A percentile compares a stretch with the other conserved stretches of the same genome.
phyloP scores from a whole-genome alignment of 2,329 filamentous ascomycete genomes.

The Dothideomycetes sp. region DNA sequence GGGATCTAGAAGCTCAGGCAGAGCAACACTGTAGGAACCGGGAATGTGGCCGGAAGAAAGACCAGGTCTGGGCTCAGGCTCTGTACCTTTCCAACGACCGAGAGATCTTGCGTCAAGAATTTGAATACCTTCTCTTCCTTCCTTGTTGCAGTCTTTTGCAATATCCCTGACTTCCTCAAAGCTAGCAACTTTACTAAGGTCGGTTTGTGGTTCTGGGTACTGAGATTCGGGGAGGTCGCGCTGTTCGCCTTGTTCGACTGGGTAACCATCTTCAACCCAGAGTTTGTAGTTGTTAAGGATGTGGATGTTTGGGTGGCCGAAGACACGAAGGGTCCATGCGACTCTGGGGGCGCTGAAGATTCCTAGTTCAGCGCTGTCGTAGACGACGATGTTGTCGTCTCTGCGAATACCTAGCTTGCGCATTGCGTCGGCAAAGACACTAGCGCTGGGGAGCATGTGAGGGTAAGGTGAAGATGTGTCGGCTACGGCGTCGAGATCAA shows the following conservation, averaged over 20 bases:
- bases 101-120: conserved; percentile 77
- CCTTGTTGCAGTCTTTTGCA: conserved; percentile 67
- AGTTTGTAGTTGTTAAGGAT: conserved; percentile 89
- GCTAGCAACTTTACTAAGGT: conserved; percentile 57
- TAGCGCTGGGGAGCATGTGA: conserved; percentile 84
- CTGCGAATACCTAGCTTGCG: conserved; percentile 74
- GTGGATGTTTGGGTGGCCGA: conserved; percentile 82
- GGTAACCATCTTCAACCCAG: conserved; percentile 80
- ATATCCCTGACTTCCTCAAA: conserved; percentile 79
- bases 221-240: conserved; percentile 36
- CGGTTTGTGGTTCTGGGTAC: conserved; percentile 37
- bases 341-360: conserved; percentile 92
- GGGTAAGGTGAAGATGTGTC: conserved; percentile 84
- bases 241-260: conserved; percentile 68
- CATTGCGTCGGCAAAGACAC: conserved; percentile 81
- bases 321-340: conserved; percentile 84
- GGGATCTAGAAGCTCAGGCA: conserved; percentile 70
- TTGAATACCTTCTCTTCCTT: conserved; percentile 74
- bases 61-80: conserved; percentile 74
- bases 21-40: conserved; percentile 72
- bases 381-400: conserved; percentile 87
- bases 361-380: conserved; percentile 82
- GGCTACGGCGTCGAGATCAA: conserved; percentile 87
- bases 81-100: conserved; percentile 72
- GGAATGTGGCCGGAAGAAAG: conserved; percentile 88